Base-by-base conservation (phyloP, 1,284 basidiomycete genomes). In the Cerrena zonata region DNA sequence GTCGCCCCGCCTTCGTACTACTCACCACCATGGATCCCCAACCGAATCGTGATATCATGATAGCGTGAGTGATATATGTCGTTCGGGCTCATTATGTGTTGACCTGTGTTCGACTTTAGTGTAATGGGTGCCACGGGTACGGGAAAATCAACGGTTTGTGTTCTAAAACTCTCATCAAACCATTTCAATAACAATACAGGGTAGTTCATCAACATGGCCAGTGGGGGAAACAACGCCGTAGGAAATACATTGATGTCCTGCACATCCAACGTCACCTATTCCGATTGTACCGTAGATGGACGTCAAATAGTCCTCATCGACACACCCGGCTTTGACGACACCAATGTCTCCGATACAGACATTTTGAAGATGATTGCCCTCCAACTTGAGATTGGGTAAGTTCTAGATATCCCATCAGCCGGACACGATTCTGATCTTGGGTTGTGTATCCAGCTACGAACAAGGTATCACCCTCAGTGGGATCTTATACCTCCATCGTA, bases 401-500 rank as follows among this genome's bases (percentile, higher is more conserved):
- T 22, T 50, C 56, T 7, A 18, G 34, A 37, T 25, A 24, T 11
- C 3, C 4, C 48, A 21, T 36, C 34, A n/a, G 34, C n/a, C 11
- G 18, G 21, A n/a, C 4, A 26, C 21, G 2, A 19, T 38, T 23
- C 10, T 23, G 11, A 11, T 12, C 3, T 51, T 19, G 10, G 21
- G 26, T 47, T 45, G 41, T 18, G 38, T 44, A 15, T 38, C 37
- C 59, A 73, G 72, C 5, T 73, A 73, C 24, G 59, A 70, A 26
- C 56, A 61, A 15, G 63, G 67, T 13, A 54, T 61, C 49, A 72
- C 67, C 47, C 63, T 79, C 19, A 64, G 70, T 2, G 78, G 78
- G 0, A 66, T 79, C 56, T 70, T 79, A 43, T 79, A 79, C 61
- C 66, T 79, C 63, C 77, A 80, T 56, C 71, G 75, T 3, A 80